Base-by-base conservation (phyloP, 2,329 filamentous ascomycete species). In the Metarhizium rileyi region DNA sequence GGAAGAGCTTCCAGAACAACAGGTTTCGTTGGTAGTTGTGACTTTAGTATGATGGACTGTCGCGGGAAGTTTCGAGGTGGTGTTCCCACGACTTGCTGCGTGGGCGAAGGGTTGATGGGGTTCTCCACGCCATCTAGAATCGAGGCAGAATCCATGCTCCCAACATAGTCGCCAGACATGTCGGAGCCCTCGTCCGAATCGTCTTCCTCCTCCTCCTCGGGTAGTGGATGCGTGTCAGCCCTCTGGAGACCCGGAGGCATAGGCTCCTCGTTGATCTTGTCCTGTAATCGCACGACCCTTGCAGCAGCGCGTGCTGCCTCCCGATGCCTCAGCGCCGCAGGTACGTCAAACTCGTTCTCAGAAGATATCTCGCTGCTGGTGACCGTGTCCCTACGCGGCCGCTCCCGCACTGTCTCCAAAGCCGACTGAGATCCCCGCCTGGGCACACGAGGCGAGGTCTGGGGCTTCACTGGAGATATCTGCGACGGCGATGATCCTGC, bases 401-500 rank as follows among this genome's bases (percentile, higher is more conserved):
- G 73, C 66, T 85, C 83, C 63, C 84, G 86, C 51, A 84, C 78
- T 1, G 78, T 79, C 57, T 87, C 84, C 25, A 88, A 67, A 0
- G 83, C 80, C 20, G 84, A 84, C 57, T 89, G 77, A 0, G 87
- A 90, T 10, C 84, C 85, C 56, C 85, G 74, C 18, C 85, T 73
- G 18, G 63, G 69, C 47, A 70, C 65, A 4, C 74, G 69, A 5
- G 75, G 75, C 2, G 76, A 76, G 3, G 73, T 66, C 46, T 70
- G 70, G 52, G 84, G 81, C 42, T 75, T 74, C 25, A 81, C 66
- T 52, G 77, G 80, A 16, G 82, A 83, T 14, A 77, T 80, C 56
- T 88, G 83, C 35, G 87, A 83, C 3, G 91, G 91, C 44, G 91
- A 96, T 1, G 90, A 96, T 10, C 88, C 91, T 25, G 90, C 87